Evolutionary conservation across 352 stramenopile genomes (phyloP), one percentile per base, ranked within the genome.

Genomic region (Globisporangium canariense): DNA sequence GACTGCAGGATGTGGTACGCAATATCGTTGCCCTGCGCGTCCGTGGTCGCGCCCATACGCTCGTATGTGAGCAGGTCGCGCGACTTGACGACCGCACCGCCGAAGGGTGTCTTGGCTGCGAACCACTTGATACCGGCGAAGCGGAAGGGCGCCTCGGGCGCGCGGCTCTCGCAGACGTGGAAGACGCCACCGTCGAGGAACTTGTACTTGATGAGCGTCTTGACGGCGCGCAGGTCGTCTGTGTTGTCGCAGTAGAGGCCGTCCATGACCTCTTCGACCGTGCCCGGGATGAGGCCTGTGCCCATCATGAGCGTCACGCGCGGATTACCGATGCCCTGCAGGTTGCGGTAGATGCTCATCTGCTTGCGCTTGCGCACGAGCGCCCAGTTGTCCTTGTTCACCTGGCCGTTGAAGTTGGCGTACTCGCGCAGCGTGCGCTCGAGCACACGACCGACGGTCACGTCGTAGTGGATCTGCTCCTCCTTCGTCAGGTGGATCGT

Each of bases 81-180:
- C 51, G 77, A 60, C 20, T 68, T 61, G 54, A 60, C 40, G 20
- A 60, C 36, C 2, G 69, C 50, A 6, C 78, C 28, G 0, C 75
- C 72, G 65, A 74, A 76, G 16, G 58, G 66, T 18, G 63, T 71
- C 10, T 60, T 65, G 9, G 60, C 62, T 1, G 72, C 69, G 43
- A 74, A 78, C 75, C 72, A 82, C 55, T 79, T 79, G 65, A 82
- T 79, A 16, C 75, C 75, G 3, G 72, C 71, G 45, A 79, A 82
- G 46, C 70, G 69, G 46, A 68, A 82, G 28, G 75, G 75, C 36
- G 67, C 62, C 18, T 79, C 59, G 0, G 62, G 47, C 13, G 60
- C 73, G 4, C 67, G 66, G 13, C 72, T 67, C 67, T 78, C 63
- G 16, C 68, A 71, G 2, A 63, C 69, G 59, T 78, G 75, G n/a